Conservation (phyloP, 2,329 filamentous ascomycete species). For the Orbilia blumenaviensis region DNA sequence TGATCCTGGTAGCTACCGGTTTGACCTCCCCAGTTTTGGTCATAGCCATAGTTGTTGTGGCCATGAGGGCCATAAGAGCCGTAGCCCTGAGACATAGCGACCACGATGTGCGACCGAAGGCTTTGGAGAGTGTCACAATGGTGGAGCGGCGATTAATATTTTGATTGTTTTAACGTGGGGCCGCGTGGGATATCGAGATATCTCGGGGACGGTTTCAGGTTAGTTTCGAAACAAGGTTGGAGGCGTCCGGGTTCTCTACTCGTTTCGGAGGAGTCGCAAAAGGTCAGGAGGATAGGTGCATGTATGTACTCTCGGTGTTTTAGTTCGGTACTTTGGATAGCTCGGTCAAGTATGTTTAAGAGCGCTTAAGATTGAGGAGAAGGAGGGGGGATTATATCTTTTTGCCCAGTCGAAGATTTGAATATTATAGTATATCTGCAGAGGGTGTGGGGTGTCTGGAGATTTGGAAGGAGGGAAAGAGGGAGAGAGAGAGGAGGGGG, state of each 20-base stretch:
- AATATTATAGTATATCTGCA: too few relatives aligned
- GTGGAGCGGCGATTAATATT: not conserved
- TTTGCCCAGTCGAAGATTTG: not conserved
- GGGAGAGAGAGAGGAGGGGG: too few relatives aligned
- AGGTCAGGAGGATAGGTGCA: not conserved
- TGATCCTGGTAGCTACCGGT: constrained; percentile 32
- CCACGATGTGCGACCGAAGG: not conserved
- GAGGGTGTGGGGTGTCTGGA: not conserved
- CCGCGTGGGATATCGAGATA: constrained; percentile 17
- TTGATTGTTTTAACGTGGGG: not conserved
- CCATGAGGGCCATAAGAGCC: constrained; percentile 34
- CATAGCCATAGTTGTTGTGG: constrained; percentile 37
- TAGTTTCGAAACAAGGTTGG: constrained; percentile 29
- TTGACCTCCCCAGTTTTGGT: constrained; percentile 33
- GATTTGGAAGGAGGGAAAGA: too few relatives aligned
- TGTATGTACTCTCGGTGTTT: not conserved
- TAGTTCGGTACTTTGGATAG: not conserved
- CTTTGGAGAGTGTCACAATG: not conserved
- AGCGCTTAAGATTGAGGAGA: not conserved
- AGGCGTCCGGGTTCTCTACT: not conserved
- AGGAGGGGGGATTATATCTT: constrained; percentile 19
- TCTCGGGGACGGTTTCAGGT: constrained; percentile 27
- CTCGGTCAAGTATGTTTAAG: constrained; percentile 1
- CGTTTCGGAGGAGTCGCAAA: not conserved
- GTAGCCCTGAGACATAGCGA: constrained; percentile 45